A percentile compares a stretch with the other conserved stretches of the same genome.
phyloP scores from a whole-genome alignment of 257 asterid genomes.

The Ilex asprella region DNA sequence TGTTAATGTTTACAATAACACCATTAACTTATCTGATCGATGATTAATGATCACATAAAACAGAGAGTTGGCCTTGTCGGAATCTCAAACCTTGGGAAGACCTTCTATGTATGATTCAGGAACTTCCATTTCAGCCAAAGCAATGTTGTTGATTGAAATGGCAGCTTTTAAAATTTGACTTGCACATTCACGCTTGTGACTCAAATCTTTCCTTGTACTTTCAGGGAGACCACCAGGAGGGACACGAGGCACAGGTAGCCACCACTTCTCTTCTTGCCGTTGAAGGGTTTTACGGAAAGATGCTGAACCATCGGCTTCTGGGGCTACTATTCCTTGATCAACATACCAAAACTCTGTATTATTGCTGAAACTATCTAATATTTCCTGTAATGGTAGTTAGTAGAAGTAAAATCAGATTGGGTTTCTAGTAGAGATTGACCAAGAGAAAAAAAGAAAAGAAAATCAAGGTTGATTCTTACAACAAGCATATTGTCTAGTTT shows the following conservation, averaged over 20 bases:
- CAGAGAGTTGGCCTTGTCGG: background rate
- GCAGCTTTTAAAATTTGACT: constrained; percentile 94
- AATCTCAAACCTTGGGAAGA: constrained; percentile 75
- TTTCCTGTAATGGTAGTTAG: constrained; percentile 42
- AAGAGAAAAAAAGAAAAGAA: background rate
- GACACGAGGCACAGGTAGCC: constrained; percentile 95
- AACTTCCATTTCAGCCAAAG: constrained; percentile 91
- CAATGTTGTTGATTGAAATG: constrained; percentile 56
- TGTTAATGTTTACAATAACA: no score
- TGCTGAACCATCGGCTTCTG: constrained; percentile 61
- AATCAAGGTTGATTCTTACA: constrained; percentile 39
- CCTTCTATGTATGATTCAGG: constrained; percentile 78
- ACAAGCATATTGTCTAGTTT: constrained; percentile 88
- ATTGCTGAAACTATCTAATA: constrained; percentile 53
- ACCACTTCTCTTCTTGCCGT: constrained; percentile 93
- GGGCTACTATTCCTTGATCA: constrained; percentile 68
- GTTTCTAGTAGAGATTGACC: background rate
- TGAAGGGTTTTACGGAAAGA: constrained; percentile 51
- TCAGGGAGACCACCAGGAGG: constrained; percentile 77
- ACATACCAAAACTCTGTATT: constrained; percentile 77
- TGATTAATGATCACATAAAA: no score
- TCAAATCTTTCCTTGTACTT: constrained; percentile 43
- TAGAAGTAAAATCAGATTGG: background rate
- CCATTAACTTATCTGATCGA: no score
- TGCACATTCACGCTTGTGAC: constrained; percentile 70